Base-by-base conservation (phyloP, 768 basidiomycete genomes). In the Sarcodon sp. region DNA sequence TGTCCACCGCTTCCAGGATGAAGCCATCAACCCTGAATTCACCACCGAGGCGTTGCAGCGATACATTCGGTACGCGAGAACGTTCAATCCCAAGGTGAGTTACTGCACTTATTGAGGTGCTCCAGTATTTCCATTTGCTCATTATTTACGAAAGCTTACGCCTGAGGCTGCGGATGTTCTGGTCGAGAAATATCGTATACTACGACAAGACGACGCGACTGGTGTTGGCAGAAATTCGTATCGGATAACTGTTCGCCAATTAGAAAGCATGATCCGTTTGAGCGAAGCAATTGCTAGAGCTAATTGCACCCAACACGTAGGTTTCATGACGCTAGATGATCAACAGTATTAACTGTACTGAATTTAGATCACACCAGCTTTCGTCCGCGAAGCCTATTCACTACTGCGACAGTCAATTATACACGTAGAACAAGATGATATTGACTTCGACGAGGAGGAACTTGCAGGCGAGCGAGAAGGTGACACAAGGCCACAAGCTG, bases 341-440 rank as follows among this genome's bases (percentile, higher is more conserved):
- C 27, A 32, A 12, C 13, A 47, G 44, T 9, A 51, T 44, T 34
- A 11, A 38, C 44, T 44, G 31, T 45, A 35, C 35, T 7, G 21
- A 15, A 34, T 12, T 8, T 51, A 94, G 88, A 98, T 99, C 57
- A 87, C 79, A 0, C 92, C 94, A 6, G 83, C 77, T 2, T 93
- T 94, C 61, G 94, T 99, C 16, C 81, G 92, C 36, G 96, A 99
- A 65, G 96, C 96, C 2, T 98, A 87, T 66, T 82, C 80, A 38
- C 81, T 99, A 15, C 71, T 99, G 10, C 80, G 88, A 21, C 93
- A 96, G 61, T 98, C 96, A 2, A 99, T 99, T 65, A 97, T 99
- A 57, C 96, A 98, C 59, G 93, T 99, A 51, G 96, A 99, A 60
- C 92, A 98, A 62, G 96, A 99, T 60, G 94, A 98, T 57, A 83